phyloP scores from a whole-genome alignment of 768 basidiomycete species.

The Rhodosporidiobolus sp. region DNA sequence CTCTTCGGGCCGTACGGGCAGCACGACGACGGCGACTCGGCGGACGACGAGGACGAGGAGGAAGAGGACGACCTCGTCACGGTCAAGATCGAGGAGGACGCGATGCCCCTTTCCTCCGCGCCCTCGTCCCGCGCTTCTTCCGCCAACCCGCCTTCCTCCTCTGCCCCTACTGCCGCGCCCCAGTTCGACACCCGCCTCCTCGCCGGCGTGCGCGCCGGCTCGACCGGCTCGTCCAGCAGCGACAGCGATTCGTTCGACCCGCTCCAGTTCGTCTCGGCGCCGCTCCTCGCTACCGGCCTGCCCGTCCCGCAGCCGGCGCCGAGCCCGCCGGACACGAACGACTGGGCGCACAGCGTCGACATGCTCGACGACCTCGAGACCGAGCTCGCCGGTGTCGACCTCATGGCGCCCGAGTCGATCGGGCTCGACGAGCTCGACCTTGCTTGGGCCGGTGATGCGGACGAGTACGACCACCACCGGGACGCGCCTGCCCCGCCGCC shows the following conservation, averaged over 20 bases:
- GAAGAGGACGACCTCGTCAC: constrained; percentile 12
- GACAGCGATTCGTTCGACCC: constrained; percentile 35
- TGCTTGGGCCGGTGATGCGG: constrained; percentile 33
- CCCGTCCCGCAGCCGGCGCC: constrained; percentile 37
- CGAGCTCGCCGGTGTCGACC: constrained; percentile 30
- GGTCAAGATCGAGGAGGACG: neutral
- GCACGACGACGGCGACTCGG: constrained; percentile 23
- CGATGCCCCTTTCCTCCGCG: constrained; percentile 11
- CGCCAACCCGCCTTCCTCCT: constrained; percentile 3
- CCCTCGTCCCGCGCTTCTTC: constrained; percentile 32
- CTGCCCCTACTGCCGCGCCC: no score
- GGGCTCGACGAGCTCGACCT: constrained; percentile 38
- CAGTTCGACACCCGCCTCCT: constrained; percentile 22
- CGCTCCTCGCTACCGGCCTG: constrained; percentile 34
- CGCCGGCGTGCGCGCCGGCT: constrained; percentile 10
- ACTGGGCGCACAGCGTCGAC: constrained; percentile 34
- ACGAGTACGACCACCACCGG: neutral
- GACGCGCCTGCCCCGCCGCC: neutral
- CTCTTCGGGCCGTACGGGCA: neutral
- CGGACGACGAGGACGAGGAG: constrained; percentile 29
- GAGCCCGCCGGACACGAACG: constrained; percentile 31
- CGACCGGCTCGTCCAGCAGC: constrained; percentile 20
- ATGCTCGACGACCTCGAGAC: constrained; percentile 36
- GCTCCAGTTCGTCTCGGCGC: constrained; percentile 26
- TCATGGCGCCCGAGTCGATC: constrained; percentile 34